These are phyloP conservation scores for Fusarium papillatum DNA, from an alignment of 2,329 filamentous ascomycete species.

Conservation along the genomic window DNA sequence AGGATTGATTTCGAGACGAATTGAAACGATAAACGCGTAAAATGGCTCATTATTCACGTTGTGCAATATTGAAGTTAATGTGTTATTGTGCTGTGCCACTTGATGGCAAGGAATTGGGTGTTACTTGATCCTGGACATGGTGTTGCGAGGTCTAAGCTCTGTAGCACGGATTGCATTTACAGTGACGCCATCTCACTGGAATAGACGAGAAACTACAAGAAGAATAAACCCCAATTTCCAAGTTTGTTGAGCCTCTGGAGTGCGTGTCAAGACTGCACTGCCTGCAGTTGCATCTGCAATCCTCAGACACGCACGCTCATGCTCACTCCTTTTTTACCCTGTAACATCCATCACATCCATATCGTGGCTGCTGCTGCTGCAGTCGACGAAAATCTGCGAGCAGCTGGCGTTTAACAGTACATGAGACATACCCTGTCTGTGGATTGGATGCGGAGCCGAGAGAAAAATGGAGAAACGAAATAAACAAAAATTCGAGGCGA, in stretches of 20 bases:
- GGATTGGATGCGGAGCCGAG: neutral
- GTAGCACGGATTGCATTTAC: neutral
- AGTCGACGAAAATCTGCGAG: neutral
- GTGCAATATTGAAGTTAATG: neutral
- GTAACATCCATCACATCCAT: neutral
- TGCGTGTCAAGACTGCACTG: neutral
- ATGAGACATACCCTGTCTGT: neutral
- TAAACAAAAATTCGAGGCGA: neutral
- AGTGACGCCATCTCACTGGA: neutral
- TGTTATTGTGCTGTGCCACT: neutral
- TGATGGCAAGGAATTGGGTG: neutral
- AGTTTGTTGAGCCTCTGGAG: neutral
- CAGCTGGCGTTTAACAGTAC: neutral
- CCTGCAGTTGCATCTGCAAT: neutral
- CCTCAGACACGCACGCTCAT: neutral
- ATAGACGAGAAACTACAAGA: neutral
- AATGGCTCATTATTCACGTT: neutral
- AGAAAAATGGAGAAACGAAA: neutral
- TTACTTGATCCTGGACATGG: neutral
- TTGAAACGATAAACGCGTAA: neutral
- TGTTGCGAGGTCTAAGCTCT: neutral
- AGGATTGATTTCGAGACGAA: neutral
- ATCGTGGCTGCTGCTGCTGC: neutral
- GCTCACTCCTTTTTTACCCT: neutral
- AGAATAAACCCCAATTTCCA: neutral